Conservation (phyloP, 176 grass and related monocot species). For the Carex myosuroides region DNA sequence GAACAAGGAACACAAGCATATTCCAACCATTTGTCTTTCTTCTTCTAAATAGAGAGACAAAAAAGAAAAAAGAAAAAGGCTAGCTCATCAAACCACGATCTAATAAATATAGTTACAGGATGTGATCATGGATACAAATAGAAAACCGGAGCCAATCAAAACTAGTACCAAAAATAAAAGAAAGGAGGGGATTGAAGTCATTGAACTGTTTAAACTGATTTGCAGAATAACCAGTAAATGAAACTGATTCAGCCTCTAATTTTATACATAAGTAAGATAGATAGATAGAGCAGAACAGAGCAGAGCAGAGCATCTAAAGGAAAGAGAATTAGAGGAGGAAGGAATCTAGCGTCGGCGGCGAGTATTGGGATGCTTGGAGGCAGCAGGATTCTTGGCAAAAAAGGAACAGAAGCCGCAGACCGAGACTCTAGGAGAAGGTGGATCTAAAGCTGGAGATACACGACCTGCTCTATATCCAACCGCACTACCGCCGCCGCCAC, state of each 20-base stretch:
- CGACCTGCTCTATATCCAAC: constrained; percentile 46
- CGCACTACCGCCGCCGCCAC: constrained; percentile 4
- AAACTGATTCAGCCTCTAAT: neutral
- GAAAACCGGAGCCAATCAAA: neutral
- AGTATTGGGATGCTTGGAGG: neutral
- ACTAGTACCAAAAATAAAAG: neutral
- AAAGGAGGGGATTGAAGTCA: neutral
- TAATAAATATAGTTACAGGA: neutral
- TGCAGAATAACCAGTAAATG: neutral
- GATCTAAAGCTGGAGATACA: constrained; percentile 52
- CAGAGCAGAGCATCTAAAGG: neutral
- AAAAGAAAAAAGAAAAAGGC: neutral
- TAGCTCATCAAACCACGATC: neutral
- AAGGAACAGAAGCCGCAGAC: constrained; percentile 65
- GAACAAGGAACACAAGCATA: neutral
- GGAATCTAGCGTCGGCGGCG: constrained; percentile 10
- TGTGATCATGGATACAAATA: neutral
- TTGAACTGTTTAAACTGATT: neutral
- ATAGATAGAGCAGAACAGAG: neutral
- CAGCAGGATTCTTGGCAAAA: constrained; percentile 39
- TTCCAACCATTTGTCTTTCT: neutral
- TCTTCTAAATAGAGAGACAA: neutral
- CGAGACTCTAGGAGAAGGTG: constrained; percentile 71
- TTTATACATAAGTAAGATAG: neutral
- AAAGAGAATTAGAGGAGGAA: neutral